Percentiles rank a stretch among this genome's conserved stretches.
phyloP scores from a whole-genome alignment of 73 alveolate species.

The Paramecium biaurelia region DNA sequence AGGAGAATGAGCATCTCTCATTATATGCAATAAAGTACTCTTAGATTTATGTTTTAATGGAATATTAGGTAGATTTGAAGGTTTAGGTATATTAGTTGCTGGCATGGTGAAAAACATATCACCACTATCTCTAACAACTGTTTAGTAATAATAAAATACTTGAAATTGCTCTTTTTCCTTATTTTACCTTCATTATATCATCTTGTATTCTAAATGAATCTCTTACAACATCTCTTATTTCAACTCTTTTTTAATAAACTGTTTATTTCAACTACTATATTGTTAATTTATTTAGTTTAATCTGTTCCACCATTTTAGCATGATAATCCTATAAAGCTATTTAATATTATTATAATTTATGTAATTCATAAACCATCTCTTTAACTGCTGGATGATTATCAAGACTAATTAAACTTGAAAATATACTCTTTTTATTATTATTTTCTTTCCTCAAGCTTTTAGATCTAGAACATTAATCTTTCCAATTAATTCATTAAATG shows the following conservation, averaged over 20 bases:
- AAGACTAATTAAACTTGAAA: background rate
- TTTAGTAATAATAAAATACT: background rate
- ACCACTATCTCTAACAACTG: background rate
- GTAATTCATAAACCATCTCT: background rate
- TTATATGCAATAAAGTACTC: background rate
- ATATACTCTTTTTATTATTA: background rate
- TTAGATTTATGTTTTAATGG: conserved; percentile 19
- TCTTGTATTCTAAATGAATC: conserved; percentile 12
- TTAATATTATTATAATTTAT: background rate
- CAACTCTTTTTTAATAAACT: conserved; percentile 5
- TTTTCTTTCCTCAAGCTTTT: conserved; percentile 8
- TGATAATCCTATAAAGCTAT: background rate
- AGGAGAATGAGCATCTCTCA: background rate
- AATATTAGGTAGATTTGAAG: background rate
- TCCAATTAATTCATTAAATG: conserved; percentile 16
- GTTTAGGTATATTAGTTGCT: background rate
- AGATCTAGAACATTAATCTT: background rate
- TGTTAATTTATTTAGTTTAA: background rate
- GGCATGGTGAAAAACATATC: background rate
- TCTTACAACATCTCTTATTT: background rate
- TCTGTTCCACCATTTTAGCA: background rate
- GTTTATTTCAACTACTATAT: background rate
- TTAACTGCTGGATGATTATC: conserved; percentile 11
- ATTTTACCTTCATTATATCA: background rate
- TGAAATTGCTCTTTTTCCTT: background rate